These are phyloP conservation scores for Oryza brachyantha DNA, from an alignment of 176 grass and related monocot genomes.

Conservation along the genomic window DNA sequence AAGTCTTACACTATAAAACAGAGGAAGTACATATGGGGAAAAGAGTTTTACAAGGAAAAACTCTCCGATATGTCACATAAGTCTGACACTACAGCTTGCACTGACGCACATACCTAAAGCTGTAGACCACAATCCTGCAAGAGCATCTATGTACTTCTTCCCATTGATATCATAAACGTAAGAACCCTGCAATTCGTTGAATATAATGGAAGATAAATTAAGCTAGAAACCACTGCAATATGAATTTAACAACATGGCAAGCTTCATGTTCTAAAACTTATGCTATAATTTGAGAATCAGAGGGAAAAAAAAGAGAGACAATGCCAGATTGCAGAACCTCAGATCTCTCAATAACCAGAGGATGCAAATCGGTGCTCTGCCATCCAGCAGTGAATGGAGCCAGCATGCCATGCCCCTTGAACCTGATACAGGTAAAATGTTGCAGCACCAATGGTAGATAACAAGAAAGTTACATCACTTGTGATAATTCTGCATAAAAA, in stretches of 20 bases:
- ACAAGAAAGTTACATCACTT: neutral
- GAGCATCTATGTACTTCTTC: conserved; percentile 89
- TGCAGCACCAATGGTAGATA: neutral
- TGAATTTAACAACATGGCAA: neutral
- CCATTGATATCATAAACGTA: conserved; percentile 92
- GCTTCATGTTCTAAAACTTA: neutral
- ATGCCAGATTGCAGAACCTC: conserved; percentile 43
- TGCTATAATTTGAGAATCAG: neutral
- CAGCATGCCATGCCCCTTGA: conserved; percentile 89
- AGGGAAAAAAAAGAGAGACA: neutral
- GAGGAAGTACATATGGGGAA: neutral
- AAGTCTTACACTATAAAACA: too few species aligned
- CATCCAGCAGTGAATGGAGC: conserved; percentile 98
- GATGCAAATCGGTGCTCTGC: conserved; percentile 77
- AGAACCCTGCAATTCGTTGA: conserved; percentile 51
- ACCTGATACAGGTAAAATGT: conserved; percentile 40
- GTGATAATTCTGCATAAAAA: neutral
- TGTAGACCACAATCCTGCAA: conserved; percentile 91
- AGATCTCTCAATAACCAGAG: conserved; percentile 83
- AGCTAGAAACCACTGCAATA: neutral
- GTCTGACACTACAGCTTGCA: neutral
- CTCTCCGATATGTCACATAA: neutral
- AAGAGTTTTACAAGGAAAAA: neutral
- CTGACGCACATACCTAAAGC: conserved; percentile 59
- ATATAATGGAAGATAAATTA: neutral